Evolutionary conservation across 352 stramenopile genomes (phyloP).

Genomic region (Plasmopara halstedii): DNA sequence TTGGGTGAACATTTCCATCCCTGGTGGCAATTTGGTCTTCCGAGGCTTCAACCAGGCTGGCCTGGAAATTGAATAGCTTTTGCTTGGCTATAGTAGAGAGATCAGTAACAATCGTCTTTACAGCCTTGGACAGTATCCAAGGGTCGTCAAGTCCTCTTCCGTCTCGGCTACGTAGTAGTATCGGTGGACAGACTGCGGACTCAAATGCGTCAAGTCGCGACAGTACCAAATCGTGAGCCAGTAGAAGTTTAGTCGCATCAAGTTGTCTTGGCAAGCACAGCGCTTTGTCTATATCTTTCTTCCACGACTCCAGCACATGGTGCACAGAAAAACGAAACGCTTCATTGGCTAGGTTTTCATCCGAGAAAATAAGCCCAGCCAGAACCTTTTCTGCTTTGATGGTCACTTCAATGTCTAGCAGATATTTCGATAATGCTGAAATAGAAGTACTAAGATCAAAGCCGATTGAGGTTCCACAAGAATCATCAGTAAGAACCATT

Average conservation of each 20-base stretch:
- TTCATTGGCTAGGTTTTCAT: conserved; percentile 52
- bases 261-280: conserved; percentile 14
- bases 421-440: conserved; percentile 22
- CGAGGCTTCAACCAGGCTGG: conserved; percentile 42
- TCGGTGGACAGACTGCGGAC: conserved; percentile 32
- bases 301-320: conserved; percentile 52
- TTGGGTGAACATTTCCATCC: conserved; percentile 72
- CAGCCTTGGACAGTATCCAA: conserved; percentile 44
- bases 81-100: conserved; percentile 45
- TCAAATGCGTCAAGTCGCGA: conserved; percentile 28
- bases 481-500: conserved; percentile 39
- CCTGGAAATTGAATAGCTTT: conserved; percentile 53
- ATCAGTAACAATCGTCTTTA: conserved; percentile 32
- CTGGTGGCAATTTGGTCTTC: conserved; percentile 46
- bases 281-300: conserved; percentile 29
- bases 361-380: conserved; percentile 39
- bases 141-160: conserved; percentile 56
- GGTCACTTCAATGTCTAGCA: conserved; percentile 46
- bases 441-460: conserved; percentile 31
- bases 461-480: conserved; percentile 19
- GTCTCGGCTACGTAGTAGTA: conserved; percentile 59
- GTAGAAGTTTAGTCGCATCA: conserved; percentile 50
- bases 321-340: conserved; percentile 48
- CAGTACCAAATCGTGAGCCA: conserved; percentile 46
- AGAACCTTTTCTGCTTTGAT: conserved; percentile 56